Evolutionary conservation across 1,284 basidiomycete species (phyloP).

Genomic region (Ceratobasidium sp.): DNA sequence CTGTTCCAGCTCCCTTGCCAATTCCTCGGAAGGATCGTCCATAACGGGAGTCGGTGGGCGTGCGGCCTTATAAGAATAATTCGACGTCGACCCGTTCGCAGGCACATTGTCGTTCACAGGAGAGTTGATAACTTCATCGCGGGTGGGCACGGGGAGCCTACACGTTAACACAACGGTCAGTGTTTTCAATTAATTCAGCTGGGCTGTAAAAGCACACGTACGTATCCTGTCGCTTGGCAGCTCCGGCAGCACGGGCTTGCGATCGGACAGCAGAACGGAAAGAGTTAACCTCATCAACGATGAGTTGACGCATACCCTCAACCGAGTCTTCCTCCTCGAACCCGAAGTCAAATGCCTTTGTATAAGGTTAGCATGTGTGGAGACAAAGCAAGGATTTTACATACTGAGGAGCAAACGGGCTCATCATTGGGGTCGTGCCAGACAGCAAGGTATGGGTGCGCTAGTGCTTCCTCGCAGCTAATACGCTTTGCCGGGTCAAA

Average conservation of each 20-base stretch:
- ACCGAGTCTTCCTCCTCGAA: constrained; percentile 98
- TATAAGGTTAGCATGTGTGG: constrained; percentile 30
- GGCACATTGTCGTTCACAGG: constrained; percentile 78
- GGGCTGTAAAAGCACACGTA: constrained; percentile 53
- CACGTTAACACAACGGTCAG: not conserved
- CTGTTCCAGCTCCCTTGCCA: constrained; percentile 85
- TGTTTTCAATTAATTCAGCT: not conserved
- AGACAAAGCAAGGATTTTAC: constrained; percentile 53
- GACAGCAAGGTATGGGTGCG: constrained; percentile 93
- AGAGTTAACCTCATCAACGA: constrained; percentile 92
- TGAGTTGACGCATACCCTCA: constrained; percentile 97
- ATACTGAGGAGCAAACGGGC: constrained; percentile 79
- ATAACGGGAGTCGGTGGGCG: constrained; percentile 69
- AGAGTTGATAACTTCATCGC: constrained; percentile 83
- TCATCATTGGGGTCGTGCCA: constrained; percentile 98
- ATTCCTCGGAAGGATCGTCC: constrained; percentile 88
- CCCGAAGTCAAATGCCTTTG: constrained; percentile 93
- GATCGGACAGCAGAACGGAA: constrained; percentile 89
- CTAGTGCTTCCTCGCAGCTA: constrained; percentile 94
- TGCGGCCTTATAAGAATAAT: constrained; percentile 65
- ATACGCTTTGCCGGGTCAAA: constrained; percentile 98
- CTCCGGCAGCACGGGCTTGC: constrained; percentile 74
- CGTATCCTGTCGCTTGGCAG: constrained; percentile 79
- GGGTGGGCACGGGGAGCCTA: constrained; percentile 75
- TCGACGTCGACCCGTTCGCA: constrained; percentile 75